Evolutionary conservation across 164 flowering plant genomes (phyloP).

Genomic region (Dillenia suffruticosa): DNA sequence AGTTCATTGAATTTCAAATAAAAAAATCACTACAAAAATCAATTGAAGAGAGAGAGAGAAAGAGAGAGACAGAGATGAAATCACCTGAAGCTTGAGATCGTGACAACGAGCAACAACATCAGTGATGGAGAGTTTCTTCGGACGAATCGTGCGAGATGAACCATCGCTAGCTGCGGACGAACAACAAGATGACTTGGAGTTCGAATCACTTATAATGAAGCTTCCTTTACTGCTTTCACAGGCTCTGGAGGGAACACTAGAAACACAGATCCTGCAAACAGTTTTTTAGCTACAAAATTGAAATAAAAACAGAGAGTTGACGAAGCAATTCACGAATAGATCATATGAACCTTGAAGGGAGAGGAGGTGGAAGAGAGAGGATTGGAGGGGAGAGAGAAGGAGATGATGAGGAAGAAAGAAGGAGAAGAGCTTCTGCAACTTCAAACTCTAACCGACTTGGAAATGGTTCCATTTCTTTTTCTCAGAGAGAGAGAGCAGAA

Average conservation of each 20-base stretch:
- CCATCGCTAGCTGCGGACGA: conserved; percentile 23
- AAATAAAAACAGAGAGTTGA: neutral
- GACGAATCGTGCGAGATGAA: conserved; percentile 17
- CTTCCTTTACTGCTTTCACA: neutral
- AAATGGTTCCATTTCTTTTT: conserved; percentile 12
- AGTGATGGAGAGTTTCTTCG: conserved; percentile 8
- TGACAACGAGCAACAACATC: conserved; percentile 21
- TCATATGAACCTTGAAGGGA: neutral
- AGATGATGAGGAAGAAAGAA: conserved; percentile 12
- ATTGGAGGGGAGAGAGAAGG: conserved; percentile 1
- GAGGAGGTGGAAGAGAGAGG: neutral
- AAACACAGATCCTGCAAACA: neutral
- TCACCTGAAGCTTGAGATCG: conserved; percentile 38
- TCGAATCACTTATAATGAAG: conserved; percentile 18
- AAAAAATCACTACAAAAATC: neutral
- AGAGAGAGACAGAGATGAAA: neutral
- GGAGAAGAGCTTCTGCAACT: conserved; percentile 26
- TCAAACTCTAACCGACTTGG: conserved; percentile 18
- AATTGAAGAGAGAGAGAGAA: neutral
- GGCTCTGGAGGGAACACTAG: neutral
- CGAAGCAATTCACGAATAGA: neutral
- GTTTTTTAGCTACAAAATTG: neutral
- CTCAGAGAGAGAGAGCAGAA: neutral
- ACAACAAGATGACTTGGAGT: conserved; percentile 9
- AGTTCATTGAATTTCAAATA: neutral